These are phyloP conservation scores for Epichloe scottii DNA, from an alignment of 2,329 filamentous ascomycete genomes.

Conservation along the genomic window DNA sequence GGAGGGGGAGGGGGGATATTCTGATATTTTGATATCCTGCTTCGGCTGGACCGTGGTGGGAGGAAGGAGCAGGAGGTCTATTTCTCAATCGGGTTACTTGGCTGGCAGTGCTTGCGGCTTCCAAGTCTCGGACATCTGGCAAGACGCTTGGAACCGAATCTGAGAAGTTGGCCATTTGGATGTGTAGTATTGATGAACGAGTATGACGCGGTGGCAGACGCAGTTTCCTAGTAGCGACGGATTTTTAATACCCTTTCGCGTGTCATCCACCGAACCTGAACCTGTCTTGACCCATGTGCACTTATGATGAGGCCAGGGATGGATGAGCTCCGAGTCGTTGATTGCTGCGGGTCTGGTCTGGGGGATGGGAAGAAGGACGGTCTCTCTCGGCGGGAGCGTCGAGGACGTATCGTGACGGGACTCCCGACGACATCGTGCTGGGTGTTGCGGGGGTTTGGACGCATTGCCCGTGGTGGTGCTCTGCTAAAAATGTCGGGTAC, in stretches of 20 bases:
- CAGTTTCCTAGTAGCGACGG: neutral
- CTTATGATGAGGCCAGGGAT: conserved; percentile 15
- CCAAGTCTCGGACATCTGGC: neutral
- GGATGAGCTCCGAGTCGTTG: neutral
- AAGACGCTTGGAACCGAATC: neutral
- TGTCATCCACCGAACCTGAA: neutral
- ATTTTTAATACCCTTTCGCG: neutral
- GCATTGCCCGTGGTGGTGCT: conserved; percentile 23
- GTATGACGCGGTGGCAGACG: neutral
- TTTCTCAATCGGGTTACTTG: neutral
- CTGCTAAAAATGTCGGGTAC: conserved; percentile 7
- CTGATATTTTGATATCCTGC: conserved; percentile 12
- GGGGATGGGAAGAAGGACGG: too few relatives aligned
- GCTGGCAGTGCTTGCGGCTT: neutral
- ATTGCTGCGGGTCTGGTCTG: too few relatives aligned
- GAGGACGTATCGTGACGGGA: too few relatives aligned
- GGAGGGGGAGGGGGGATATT: conserved; percentile 2
- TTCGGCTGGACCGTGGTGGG: conserved; percentile 22
- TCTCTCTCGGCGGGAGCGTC: too few relatives aligned
- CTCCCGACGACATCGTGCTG: too few relatives aligned
- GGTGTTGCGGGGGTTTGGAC: too few relatives aligned
- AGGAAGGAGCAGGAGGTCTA: neutral
- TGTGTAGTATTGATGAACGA: conserved; percentile 4
- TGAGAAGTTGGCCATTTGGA: conserved; percentile 4
- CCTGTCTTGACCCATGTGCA: conserved; percentile 11